Conservation (phyloP, 805 yeast species). For the Zygotorulaspora sp. region DNA sequence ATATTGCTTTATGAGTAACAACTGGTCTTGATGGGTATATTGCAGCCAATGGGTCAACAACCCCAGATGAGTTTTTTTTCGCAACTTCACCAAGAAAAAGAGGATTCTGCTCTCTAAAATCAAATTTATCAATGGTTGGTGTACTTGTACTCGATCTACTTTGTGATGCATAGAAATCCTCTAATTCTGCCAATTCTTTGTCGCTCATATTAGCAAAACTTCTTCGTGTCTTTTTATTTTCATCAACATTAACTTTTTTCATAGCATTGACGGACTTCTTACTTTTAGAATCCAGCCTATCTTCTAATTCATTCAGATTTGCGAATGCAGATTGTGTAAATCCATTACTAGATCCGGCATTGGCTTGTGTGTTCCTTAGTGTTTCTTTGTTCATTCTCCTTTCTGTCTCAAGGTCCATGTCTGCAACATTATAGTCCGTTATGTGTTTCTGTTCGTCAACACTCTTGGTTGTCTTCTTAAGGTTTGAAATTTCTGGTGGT, state of each 20-base stretch:
- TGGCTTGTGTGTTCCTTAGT: constrained; percentile 28
- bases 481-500: constrained; percentile 22
- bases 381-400: constrained; percentile 22
- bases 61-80: constrained; percentile 4
- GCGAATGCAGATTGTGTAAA: constrained; percentile 33
- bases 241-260: constrained; percentile 1
- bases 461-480: constrained; percentile 13
- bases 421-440: constrained; percentile 24
- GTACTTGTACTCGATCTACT: constrained; percentile 23
- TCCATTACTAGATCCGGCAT: constrained; percentile 31
- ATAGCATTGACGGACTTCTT: neutral
- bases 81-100: constrained; percentile 15
- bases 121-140: constrained; percentile 27
- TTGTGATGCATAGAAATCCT: constrained; percentile 25
- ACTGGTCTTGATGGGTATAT: constrained; percentile 36
- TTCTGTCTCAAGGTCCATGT: constrained; percentile 20
- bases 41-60: constrained; percentile 24
- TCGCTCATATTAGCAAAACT: constrained; percentile 34
- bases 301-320: constrained; percentile 35
- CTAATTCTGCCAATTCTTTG: constrained; percentile 31
- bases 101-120: constrained; percentile 30
- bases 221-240: constrained; percentile 17
- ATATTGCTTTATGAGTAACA: constrained; percentile 28
- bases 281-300: constrained; percentile 18
- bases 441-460: constrained; percentile 18